Evolutionary conservation across 2,329 filamentous ascomycete species (phyloP).

Genomic region (Sclerotinia nivalis): DNA sequence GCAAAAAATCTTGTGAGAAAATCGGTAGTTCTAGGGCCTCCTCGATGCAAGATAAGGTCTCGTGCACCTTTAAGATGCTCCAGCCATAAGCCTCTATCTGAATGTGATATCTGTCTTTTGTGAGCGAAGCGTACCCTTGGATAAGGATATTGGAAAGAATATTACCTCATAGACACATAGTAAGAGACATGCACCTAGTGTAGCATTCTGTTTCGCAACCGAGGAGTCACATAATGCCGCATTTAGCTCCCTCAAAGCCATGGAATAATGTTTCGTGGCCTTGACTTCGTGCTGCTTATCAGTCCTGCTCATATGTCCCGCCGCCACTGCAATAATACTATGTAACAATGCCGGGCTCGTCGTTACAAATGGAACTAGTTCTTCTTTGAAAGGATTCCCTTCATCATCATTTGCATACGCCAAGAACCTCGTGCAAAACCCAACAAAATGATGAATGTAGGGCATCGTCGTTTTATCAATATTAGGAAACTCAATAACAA

Average conservation of each 20-base stretch:
- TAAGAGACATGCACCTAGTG: constrained; percentile 38
- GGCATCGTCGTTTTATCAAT: constrained; percentile 35
- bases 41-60: constrained; percentile 38
- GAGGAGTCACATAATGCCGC: constrained; percentile 33
- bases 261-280: constrained; percentile 37
- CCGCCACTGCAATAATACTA: constrained; percentile 39
- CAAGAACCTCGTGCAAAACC: constrained; percentile 38
- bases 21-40: constrained; percentile 35
- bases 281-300: constrained; percentile 35
- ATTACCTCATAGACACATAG: constrained; percentile 40
- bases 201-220: constrained; percentile 35
- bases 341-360: constrained; percentile 38
- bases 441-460: constrained; percentile 40
- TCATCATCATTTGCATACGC: constrained; percentile 40
- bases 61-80: constrained; percentile 39
- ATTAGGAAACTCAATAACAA: constrained; percentile 39
- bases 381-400: constrained; percentile 39
- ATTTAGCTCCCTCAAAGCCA: constrained; percentile 37
- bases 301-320: constrained; percentile 36
- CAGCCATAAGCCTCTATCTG: constrained; percentile 36
- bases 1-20: constrained; percentile 40
- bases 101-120: constrained; percentile 35
- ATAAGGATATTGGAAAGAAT: background rate
- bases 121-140: constrained; percentile 13
- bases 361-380: constrained; percentile 35